Conservation (phyloP, 768 basidiomycete species). For the Porphyrellus cyaneotinctus region DNA sequence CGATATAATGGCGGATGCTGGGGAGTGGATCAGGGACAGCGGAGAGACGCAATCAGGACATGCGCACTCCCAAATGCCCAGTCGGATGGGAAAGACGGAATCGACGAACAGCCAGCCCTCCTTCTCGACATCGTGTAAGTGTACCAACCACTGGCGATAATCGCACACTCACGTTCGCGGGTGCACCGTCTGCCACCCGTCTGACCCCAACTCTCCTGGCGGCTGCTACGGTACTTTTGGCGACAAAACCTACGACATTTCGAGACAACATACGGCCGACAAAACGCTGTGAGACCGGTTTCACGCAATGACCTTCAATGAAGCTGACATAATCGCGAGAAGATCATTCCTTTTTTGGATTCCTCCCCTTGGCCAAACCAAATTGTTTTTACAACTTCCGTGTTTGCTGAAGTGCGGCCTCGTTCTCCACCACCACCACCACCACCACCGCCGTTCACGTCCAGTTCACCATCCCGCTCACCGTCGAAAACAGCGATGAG, state of each 20-base stretch:
- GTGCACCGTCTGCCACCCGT: slow-evolving; percentile 8
- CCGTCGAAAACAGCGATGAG: slow-evolving; percentile 25
- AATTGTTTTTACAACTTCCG: slow-evolving; percentile 20
- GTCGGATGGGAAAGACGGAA: slow-evolving; percentile 71
- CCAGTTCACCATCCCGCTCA: slow-evolving; percentile 15
- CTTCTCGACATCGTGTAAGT: slow-evolving; percentile 17
- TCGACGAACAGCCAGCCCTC: slow-evolving; percentile 70
- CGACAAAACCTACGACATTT: slow-evolving; percentile 3
- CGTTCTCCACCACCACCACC: slow-evolving; percentile 21
- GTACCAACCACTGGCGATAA: slow-evolving; percentile 9
- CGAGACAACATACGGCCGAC: slow-evolving; percentile 21
- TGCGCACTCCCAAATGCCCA: slow-evolving; percentile 71
- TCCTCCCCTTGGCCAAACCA: slow-evolving; percentile 10
- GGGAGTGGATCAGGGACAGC: slow-evolving; percentile 2
- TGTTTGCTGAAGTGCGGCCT: slow-evolving; percentile 13
- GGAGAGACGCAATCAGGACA: not conserved
- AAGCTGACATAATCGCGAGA: slow-evolving; percentile 11
- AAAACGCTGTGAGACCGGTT: too few species aligned
- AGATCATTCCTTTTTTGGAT: slow-evolving; percentile 6
- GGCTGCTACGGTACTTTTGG: not conserved
- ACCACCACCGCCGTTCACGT: slow-evolving; percentile 15
- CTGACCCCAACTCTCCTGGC: not conserved
- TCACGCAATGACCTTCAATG: too few species aligned
- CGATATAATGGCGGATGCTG: slow-evolving; percentile 64
- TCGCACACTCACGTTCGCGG: slow-evolving; percentile 19